Percentiles rank a stretch among this genome's conserved stretches.
Evolutionary conservation across 1,284 basidiomycete species (phyloP).

Genomic region (Fomitiporia mediterranea): DNA sequence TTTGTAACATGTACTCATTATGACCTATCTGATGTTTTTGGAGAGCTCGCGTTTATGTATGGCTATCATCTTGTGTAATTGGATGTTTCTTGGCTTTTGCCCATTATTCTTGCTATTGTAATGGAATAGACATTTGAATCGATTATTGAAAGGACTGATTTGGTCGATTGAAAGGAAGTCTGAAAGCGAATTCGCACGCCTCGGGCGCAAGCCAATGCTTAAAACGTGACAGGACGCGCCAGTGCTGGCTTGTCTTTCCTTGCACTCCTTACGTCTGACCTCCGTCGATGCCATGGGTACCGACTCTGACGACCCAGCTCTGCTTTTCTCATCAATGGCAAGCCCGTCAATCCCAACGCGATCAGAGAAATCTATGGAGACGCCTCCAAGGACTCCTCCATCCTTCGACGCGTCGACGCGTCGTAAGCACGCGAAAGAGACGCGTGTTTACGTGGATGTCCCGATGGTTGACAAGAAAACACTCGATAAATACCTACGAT

Average conservation of each 20-base stretch:
- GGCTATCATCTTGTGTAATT: not conserved
- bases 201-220: not conserved
- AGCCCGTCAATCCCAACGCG: not conserved
- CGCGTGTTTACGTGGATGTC: slow-evolving; percentile 24
- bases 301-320: slow-evolving; percentile 3
- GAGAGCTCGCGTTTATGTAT: not conserved
- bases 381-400: not conserved
- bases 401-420: slow-evolving; percentile 2
- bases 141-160: too few species aligned
- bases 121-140: not conserved
- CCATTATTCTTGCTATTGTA: not conserved
- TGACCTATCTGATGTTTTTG: not conserved
- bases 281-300: not conserved
- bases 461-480: slow-evolving; percentile 33
- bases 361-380: not conserved
- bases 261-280: not conserved
- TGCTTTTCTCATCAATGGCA: slow-evolving; percentile 3
- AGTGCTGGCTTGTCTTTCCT: too few species aligned
- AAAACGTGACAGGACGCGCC: not conserved
- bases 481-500: slow-evolving; percentile 39
- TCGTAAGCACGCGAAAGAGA: not conserved
- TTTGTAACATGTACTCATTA: not conserved
- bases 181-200: not conserved
- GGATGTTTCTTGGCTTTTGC: not conserved
- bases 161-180: too few species aligned